Evolutionary conservation across 208 protist genomes (phyloP).

Genomic region (Trypanosoma avium): DNA sequence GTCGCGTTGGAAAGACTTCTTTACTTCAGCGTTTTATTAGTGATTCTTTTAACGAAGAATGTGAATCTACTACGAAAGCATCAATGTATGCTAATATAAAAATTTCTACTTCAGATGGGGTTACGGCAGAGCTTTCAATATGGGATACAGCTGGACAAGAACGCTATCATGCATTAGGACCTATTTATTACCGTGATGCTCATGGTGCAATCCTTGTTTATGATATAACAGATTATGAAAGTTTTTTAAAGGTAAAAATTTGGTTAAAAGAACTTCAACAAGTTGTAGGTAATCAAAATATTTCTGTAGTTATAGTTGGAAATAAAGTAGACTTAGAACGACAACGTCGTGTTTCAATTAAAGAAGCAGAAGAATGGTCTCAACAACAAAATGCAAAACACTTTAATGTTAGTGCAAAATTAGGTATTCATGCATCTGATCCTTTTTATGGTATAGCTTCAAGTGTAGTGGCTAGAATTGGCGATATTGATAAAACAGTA

Average conservation of each 20-base stretch:
- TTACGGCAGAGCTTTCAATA: conserved; percentile 24
- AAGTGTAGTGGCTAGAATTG: conserved; percentile 7
- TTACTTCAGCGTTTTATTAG: conserved; percentile 28
- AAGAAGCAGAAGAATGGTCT: conserved; percentile 26
- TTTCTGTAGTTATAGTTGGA: conserved; percentile 74
- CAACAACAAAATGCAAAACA: conserved; percentile 18
- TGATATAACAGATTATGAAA: conserved; percentile 91
- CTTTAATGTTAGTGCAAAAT: conserved; percentile 26
- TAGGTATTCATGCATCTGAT: conserved; percentile 20
- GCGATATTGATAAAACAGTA: not conserved
- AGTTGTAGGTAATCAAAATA: conserved; percentile 74
- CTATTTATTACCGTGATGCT: conserved; percentile 91
- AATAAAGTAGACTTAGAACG: conserved; percentile 91
- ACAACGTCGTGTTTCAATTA: conserved; percentile 47
- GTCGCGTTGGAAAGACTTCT: conserved; percentile 49
- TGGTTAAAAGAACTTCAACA: conserved; percentile 91
- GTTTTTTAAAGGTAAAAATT: conserved; percentile 84
- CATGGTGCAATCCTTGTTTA: conserved; percentile 90
- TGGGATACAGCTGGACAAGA: conserved; percentile 92
- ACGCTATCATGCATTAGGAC: conserved; percentile 85
- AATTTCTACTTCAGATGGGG: conserved; percentile 14
- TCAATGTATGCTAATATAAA: conserved; percentile 39
- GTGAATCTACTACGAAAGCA: conserved; percentile 31
- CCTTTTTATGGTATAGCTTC: conserved; percentile 14
- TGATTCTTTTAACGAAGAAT: conserved; percentile 33